Percentiles rank a stretch among this genome's conserved stretches.
These are phyloP conservation scores for Thermothelomyces thermophilus DNA, from an alignment of 2,329 filamentous ascomycete genomes.

Conservation along the genomic window DNA sequence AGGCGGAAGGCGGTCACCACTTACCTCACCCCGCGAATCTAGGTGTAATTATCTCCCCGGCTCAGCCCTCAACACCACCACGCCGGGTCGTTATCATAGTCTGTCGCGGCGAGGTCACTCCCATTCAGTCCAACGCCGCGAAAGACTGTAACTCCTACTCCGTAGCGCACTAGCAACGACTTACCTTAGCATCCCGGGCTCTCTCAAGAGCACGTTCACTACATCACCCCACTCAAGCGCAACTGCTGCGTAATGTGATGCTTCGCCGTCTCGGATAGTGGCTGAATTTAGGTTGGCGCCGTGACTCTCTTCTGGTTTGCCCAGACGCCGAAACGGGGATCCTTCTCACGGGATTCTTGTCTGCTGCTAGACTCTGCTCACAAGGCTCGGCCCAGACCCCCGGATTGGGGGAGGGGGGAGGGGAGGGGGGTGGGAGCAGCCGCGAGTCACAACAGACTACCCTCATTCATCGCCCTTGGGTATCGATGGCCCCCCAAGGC, in stretches of 20 bases:
- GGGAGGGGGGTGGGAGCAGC: conserved; percentile 21
- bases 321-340: conserved; percentile 1
- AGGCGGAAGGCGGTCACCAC: not conserved
- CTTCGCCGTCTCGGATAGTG: conserved; percentile 6
- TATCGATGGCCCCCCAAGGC: conserved; percentile 26
- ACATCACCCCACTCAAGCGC: conserved; percentile 4
- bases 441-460: conserved; percentile 21
- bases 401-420: conserved; percentile 11
- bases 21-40: not conserved
- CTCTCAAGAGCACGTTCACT: not conserved
- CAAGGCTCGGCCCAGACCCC: conserved; percentile 20
- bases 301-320: not conserved
- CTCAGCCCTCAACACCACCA: conserved; percentile 6
- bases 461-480: conserved; percentile 26
- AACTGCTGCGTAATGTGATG: conserved; percentile 5
- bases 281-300: conserved; percentile 7
- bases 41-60: too few species aligned
- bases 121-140: not conserved
- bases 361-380: conserved; percentile 16
- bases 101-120: not conserved
- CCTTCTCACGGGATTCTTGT: conserved; percentile 5
- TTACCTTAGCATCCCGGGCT: not conserved
- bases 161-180: conserved; percentile 1
- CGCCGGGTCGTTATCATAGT: not conserved
- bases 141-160: not conserved